Evolutionary conservation across 208 protist species (phyloP), one percentile per base, ranked within the genome.

Genomic region (Trypanosoma boissoni): DNA sequence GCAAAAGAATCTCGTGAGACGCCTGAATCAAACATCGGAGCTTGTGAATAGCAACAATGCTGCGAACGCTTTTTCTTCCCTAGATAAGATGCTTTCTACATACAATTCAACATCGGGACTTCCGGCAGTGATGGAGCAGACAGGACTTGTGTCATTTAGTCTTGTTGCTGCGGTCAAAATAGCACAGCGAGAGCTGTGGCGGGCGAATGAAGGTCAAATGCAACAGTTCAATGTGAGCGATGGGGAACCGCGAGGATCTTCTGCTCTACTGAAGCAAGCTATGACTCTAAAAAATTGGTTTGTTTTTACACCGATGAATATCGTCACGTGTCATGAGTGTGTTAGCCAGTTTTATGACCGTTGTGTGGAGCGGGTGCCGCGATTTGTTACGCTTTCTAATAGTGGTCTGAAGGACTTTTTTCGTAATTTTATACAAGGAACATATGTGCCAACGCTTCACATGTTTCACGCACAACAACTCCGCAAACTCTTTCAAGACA

Each of bases 251-350:
- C 1, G 4, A 27, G 9, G 14, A 21, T 21, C 10, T 36, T 29
- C 12, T 43, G 51, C 16, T 5, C 31, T 9, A 45, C 75, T 85
- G 46, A 65, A 77, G 53, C 69, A 88, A 41, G 74, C 81, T 14
- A 68, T 63, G 10, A 60, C 68, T 54, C 69, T 94, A 69, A 72
- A 72, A 14, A 75, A 76, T 56, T 94, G 83, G 82, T 94, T 94
- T 51, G 79, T 89, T 16, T 86, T 88, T 44, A 90, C 78, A 6
- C 67, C 81, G 2, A 94, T 94, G 87, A 94, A 94, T 64, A 76
- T 84, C 36, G 56, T 91, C n/a, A 86, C 83, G 41, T 94, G 87
- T 61, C 86, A 90, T 69, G 74, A 85, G 49, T 83, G 74, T 60
- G 79, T 74, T 1, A 34, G 66, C 29, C 71, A 71, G 4, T 94